Percentiles rank a stretch among this genome's conserved stretches.
phyloP scores from a whole-genome alignment of 495 filamentous ascomycete species.

The Extremus antarcticus region DNA sequence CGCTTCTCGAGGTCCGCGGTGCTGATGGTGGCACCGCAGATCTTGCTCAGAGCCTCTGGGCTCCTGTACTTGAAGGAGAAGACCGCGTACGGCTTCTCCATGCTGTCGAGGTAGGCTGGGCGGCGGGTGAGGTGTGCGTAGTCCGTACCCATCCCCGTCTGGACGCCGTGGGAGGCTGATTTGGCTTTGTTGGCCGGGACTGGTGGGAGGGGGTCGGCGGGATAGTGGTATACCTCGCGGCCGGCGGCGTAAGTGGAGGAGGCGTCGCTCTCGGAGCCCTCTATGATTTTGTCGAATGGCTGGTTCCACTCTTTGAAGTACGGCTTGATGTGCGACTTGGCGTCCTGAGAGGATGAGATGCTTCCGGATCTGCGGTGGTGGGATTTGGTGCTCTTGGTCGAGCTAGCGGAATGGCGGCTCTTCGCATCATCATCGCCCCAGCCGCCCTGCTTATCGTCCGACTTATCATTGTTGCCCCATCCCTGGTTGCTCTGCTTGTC shows the following conservation, averaged over 20 bases:
- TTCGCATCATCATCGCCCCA: neutral
- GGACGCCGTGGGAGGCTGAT: constrained; percentile 28
- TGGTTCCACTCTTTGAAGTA: constrained; percentile 12
- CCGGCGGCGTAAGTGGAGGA: neutral
- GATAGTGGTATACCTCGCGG: constrained; percentile 11
- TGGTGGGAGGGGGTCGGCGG: constrained; percentile 11
- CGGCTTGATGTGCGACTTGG: constrained; percentile 7
- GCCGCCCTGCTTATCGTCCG: neutral
- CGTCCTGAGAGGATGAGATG: neutral
- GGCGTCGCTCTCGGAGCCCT: neutral
- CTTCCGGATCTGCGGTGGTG: neutral
- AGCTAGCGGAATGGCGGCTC: neutral
- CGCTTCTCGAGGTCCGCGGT: neutral
- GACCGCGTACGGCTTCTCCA: constrained; percentile 37
- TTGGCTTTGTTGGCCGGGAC: constrained; percentile 12
- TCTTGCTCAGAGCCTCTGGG: constrained; percentile 19
- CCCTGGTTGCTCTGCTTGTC: neutral
- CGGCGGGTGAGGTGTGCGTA: constrained; percentile 29
- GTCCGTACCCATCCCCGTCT: constrained; percentile 24
- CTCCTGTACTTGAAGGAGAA: constrained; percentile 40
- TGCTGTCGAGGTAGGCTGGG: constrained; percentile 34
- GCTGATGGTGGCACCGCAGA: constrained; percentile 12
- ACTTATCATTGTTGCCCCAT: neutral
- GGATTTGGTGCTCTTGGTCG: neutral
- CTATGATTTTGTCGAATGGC: neutral